Base-by-base conservation (phyloP, 495 filamentous ascomycete genomes). In the Hypoxylon perforatum region DNA sequence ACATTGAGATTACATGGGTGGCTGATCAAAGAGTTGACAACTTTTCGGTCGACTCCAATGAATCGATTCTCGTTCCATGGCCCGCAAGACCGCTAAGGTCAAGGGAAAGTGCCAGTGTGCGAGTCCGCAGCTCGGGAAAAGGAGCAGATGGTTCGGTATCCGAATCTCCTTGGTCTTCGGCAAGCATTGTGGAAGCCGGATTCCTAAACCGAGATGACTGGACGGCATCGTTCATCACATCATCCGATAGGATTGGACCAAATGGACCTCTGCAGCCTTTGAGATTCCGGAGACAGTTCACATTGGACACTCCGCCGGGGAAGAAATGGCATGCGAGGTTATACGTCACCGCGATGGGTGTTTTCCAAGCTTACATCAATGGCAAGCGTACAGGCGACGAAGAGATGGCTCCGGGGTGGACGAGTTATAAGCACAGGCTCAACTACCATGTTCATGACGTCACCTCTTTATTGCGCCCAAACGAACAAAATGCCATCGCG, bases 401-500 rank as follows among this genome's bases (percentile, higher is more conserved):
- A 39, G 55, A 72, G 1, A 55, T 78, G 21, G 71, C 83, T 9
- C 83, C 83, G 0, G 82, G 82, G 0, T 85, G 81, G 81, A 80
- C 78, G 7, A 78, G 73, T 47, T 85, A 84, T 59, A 71, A 75
- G 6, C 75, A 80, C 63, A 74, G 81, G 4, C 67, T 82, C 28
- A 73, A 75, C 21, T 85, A 84, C 63, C 76, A 81, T 60, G 72
- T 76, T 0, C 80, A 77, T 41, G 80, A 85, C 59, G 77, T 85
- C 10, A 65, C 70, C 15, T 57, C 73, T 0, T 53, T 75, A 6
- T 51, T 81, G 7, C 10, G 63, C 6, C 48, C 38, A 2, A 48
- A 72, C 4, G 75, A 73, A 7, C 44, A 51, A 2, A 83, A 83
- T 66, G 69, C 63, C 0, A 69, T 85, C 38, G 78, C 74, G 1